Evolutionary conservation across 2,329 filamentous ascomycete genomes (phyloP).

Genomic region (Aspergillus tanneri): DNA sequence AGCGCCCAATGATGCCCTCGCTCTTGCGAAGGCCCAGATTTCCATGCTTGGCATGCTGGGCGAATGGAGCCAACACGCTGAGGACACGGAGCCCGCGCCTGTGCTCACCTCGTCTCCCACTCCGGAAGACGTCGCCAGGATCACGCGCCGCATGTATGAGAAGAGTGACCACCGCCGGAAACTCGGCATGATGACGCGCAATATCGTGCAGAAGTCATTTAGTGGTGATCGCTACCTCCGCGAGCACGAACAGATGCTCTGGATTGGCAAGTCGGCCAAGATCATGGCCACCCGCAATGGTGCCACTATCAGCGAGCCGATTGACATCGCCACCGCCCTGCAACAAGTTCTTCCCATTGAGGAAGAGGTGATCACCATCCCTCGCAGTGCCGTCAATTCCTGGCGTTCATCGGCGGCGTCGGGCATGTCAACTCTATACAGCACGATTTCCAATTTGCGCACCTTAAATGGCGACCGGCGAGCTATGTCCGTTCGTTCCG

Average conservation of each 20-base stretch:
- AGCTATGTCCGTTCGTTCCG: constrained; percentile 28
- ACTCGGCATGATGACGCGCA: constrained; percentile 58
- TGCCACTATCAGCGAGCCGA: constrained; percentile 24
- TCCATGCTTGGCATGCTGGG: constrained; percentile 61
- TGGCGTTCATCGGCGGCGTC: constrained; percentile 38
- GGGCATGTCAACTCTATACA: constrained; percentile 33
- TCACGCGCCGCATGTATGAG: constrained; percentile 61
- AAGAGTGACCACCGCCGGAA: constrained; percentile 57
- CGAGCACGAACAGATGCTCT: constrained; percentile 63
- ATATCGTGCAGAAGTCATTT: constrained; percentile 60
- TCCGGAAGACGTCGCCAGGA: constrained; percentile 51
- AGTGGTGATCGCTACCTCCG: constrained; percentile 60
- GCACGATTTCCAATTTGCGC: constrained; percentile 21
- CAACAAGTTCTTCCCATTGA: constrained; percentile 28
- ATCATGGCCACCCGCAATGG: constrained; percentile 31
- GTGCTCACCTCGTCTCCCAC: constrained; percentile 52
- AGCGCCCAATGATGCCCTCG: constrained; percentile 62
- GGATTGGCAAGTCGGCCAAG: constrained; percentile 45
- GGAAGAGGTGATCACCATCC: constrained; percentile 39
- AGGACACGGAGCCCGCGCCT: constrained; percentile 48
- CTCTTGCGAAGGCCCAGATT: constrained; percentile 62
- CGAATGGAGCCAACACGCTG: constrained; percentile 60
- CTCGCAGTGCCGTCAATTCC: constrained; percentile 34
- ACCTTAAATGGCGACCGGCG: constrained; percentile 18
- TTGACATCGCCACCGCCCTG: constrained; percentile 27